Base-by-base conservation (phyloP, 2,329 filamentous ascomycete species). In the Sclerotinia spermophila region DNA sequence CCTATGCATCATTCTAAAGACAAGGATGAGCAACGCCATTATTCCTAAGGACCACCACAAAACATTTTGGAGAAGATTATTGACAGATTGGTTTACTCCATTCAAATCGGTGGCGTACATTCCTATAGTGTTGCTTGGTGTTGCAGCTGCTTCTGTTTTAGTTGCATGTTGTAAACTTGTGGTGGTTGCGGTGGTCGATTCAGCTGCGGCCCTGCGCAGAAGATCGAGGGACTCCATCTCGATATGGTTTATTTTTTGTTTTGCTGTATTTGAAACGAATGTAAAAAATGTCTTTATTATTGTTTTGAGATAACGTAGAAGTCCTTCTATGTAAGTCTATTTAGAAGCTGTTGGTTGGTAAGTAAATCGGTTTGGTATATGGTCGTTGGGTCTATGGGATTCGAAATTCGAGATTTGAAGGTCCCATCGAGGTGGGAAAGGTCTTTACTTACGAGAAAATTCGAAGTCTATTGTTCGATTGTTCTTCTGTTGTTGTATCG, bases 11-110 rank as follows among this genome's bases (percentile, higher is more conserved):
- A 90, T 78, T 69, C 88, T 83, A 72, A 89, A 82, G 30, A 79
- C 65, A 51, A 90, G 81, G 61, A 90, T 82, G 42, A 85, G 73
- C 67, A 89, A 76, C 60, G 82, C 87, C 69, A 87, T 80, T 70
- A 84, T 83, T 27, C 88, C 88, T 70, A 90, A 77, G 65, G 82
- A 88, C 84, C 85, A 88, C 87, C 87, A 90, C 19, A 90, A 77
- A 53, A 83, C 79, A 73, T 89, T 82, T 75, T 83, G 85, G 77
- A 89, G 87, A 19, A 87, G 75, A 74, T 87, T 79, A 78, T 90
- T 89, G 74, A 84, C 81, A 2, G 80, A 74, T 77, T 89, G 87
- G 75, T 89, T 86, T 73, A 90, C 88, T 69, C 88, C 88, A 75
- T 85, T 86, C 72, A 90, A 83, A 61, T 82, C 83, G 44, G 84